Conservation (phyloP, 2,329 filamentous ascomycete species). For the Biscogniauxia sp. region DNA sequence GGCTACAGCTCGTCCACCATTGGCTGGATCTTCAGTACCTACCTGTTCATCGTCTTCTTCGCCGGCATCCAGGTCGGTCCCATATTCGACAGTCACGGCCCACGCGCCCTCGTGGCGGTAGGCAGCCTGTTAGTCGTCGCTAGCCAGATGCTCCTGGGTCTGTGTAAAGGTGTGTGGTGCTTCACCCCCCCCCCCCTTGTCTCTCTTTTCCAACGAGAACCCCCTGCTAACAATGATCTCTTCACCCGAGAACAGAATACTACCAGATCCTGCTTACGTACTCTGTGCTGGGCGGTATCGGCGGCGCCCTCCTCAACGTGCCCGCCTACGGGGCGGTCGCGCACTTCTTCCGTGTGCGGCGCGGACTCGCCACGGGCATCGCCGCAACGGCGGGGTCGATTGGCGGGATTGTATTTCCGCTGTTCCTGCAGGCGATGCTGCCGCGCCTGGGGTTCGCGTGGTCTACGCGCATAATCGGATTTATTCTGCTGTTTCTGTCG, state of each 20-base stretch:
- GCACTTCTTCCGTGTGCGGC: slow-evolving; percentile 73
- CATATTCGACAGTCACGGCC: slow-evolving; percentile 74
- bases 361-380: slow-evolving; percentile 77
- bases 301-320: slow-evolving; percentile 74
- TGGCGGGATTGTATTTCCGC: slow-evolving; percentile 64
- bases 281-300: slow-evolving; percentile 68
- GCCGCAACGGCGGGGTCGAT: slow-evolving; percentile 71
- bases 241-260: slow-evolving; percentile 47
- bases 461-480: slow-evolving; percentile 48
- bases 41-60: slow-evolving; percentile 75
- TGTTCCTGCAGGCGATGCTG: slow-evolving; percentile 46
- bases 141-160: slow-evolving; percentile 64
- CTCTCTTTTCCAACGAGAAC: no score
- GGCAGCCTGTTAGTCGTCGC: slow-evolving; percentile 63
- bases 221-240: slow-evolving; percentile 1
- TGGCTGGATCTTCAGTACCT: slow-evolving; percentile 85
- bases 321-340: slow-evolving; percentile 72
- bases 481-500: slow-evolving; percentile 47
- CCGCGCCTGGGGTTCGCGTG: slow-evolving; percentile 47
- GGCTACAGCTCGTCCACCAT: slow-evolving; percentile 64
- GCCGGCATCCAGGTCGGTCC: slow-evolving; percentile 80
- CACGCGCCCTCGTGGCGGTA: slow-evolving; percentile 60
- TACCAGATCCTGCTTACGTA: slow-evolving; percentile 81
- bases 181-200: background rate
- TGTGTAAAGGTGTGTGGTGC: slow-evolving; percentile 55